Conservation (phyloP, 2,329 filamentous ascomycete species). For the Microdochium nivale region DNA sequence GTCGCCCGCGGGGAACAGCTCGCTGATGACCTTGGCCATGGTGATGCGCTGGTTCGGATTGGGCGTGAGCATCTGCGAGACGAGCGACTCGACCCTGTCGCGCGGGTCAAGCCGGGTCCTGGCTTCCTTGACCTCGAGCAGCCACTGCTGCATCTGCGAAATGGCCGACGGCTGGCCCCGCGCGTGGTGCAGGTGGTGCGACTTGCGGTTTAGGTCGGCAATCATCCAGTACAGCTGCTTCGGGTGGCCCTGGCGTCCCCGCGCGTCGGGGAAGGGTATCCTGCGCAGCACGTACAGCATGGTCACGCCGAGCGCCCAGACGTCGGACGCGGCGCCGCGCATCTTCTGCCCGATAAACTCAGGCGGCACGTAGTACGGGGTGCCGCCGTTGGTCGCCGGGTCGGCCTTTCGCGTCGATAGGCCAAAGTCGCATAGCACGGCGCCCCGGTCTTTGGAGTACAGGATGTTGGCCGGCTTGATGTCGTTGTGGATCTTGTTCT, state of each 20-base stretch:
- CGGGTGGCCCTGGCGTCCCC: constrained; percentile 36
- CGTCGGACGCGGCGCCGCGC: constrained; percentile 46
- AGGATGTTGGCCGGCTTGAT: constrained; percentile 55
- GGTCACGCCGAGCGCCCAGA: constrained; percentile 51
- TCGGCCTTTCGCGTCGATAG: constrained; percentile 39
- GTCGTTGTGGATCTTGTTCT: constrained; percentile 49
- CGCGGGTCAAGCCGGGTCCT: constrained; percentile 33
- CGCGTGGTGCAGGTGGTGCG: constrained; percentile 14
- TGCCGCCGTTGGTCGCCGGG: constrained; percentile 43
- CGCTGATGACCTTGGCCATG: constrained; percentile 40
- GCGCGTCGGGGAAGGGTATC: constrained; percentile 45
- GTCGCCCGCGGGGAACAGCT: constrained; percentile 21
- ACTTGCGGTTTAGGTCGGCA: constrained; percentile 40
- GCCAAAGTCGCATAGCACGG: constrained; percentile 53
- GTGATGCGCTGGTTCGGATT: constrained; percentile 43
- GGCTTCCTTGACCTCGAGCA: constrained; percentile 41
- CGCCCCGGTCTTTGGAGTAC: constrained; percentile 48
- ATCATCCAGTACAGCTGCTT: constrained; percentile 50
- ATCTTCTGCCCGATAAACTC: constrained; percentile 49
- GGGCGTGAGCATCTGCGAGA: constrained; percentile 45
- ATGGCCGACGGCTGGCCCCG: constrained; percentile 26
- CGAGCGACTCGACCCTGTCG: constrained; percentile 41
- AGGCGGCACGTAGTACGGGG: constrained; percentile 53
- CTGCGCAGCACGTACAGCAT: constrained; percentile 52
- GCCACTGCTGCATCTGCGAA: constrained; percentile 47